phyloP scores from a whole-genome alignment of 768 basidiomycete genomes.

The Leccinum variicolor region DNA sequence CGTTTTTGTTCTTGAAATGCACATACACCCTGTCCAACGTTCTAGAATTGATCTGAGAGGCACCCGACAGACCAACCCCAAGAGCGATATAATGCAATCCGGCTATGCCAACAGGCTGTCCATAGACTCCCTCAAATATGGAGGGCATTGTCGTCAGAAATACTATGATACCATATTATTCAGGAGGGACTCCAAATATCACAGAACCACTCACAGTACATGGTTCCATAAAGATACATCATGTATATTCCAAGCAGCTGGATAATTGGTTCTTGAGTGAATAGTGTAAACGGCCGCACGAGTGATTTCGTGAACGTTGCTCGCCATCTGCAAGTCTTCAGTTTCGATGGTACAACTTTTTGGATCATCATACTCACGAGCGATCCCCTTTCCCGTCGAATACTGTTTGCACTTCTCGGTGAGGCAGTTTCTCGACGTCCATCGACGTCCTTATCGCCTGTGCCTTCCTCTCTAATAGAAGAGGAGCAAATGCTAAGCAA shows the following conservation, averaged over 20 bases:
- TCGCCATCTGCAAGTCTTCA: conserved; percentile 41
- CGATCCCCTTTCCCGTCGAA: conserved; percentile 44
- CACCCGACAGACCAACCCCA: conserved; percentile 54
- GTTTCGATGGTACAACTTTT: background rate
- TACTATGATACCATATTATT: conserved; percentile 38
- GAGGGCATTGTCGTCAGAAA: conserved; percentile 62
- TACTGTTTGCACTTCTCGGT: conserved; percentile 43
- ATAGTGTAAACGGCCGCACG: conserved; percentile 65
- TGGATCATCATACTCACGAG: conserved; percentile 35
- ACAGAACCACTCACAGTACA: conserved; percentile 45
- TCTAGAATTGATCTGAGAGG: conserved; percentile 53
- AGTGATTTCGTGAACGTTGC: conserved; percentile 51
- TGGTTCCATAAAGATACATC: conserved; percentile 63
- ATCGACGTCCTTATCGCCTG: conserved; percentile 39
- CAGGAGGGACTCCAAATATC: background rate
- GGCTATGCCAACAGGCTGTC: conserved; percentile 51
- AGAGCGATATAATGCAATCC: conserved; percentile 72
- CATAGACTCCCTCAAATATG: conserved; percentile 56
- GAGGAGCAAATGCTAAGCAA: conserved; percentile 25
- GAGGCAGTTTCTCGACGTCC: conserved; percentile 45
- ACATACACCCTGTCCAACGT: conserved; percentile 55
- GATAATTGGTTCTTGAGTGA: conserved; percentile 59
- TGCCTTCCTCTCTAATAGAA: conserved; percentile 51
- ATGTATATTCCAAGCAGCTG: conserved; percentile 67
- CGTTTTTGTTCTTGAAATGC: conserved; percentile 44